Percentiles rank a stretch among this genome's conserved stretches.
phyloP scores from a whole-genome alignment of 495 filamentous ascomycete genomes.

The Trichocladium antarcticum region DNA sequence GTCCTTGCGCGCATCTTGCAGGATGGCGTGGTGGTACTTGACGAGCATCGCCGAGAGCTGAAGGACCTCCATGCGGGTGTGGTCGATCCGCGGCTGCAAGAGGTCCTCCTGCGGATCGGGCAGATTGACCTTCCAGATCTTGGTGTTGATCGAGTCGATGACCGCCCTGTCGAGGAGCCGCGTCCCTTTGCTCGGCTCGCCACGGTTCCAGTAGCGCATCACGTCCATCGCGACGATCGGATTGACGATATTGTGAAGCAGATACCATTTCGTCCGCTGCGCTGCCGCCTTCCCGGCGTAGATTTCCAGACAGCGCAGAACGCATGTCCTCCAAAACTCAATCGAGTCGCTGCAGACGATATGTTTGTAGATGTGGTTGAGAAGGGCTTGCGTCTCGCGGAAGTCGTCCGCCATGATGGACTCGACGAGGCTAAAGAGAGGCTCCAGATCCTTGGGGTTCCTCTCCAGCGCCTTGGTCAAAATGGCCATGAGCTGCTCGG shows the following conservation, averaged over 20 bases:
- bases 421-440: conserved; percentile 76
- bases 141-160: conserved; percentile 83
- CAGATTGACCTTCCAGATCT: conserved; percentile 85
- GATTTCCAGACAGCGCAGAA: conserved; percentile 77
- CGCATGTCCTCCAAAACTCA: conserved; percentile 75
- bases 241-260: conserved; percentile 85
- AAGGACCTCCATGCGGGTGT: conserved; percentile 89
- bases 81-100: conserved; percentile 78
- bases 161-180: conserved; percentile 78
- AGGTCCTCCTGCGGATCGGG: conserved; percentile 76
- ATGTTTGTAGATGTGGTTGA: conserved; percentile 70
- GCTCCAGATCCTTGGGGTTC: conserved; percentile 69
- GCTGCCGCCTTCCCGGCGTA: conserved; percentile 67
- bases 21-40: conserved; percentile 75
- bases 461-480: conserved; percentile 67
- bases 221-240: conserved; percentile 97
- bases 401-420: conserved; percentile 73
- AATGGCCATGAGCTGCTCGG: conserved; percentile 78
- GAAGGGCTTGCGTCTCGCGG: conserved; percentile 61
- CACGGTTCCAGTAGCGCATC: conserved; percentile 50
- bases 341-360: conserved; percentile 78
- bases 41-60: conserved; percentile 90
- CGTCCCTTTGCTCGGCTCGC: conserved; percentile 45
- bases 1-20: conserved; percentile 89
- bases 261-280: conserved; percentile 85